Evolutionary conservation across 2,329 filamentous ascomycete species (phyloP).

Genomic region (Microsporum ferrugineum): DNA sequence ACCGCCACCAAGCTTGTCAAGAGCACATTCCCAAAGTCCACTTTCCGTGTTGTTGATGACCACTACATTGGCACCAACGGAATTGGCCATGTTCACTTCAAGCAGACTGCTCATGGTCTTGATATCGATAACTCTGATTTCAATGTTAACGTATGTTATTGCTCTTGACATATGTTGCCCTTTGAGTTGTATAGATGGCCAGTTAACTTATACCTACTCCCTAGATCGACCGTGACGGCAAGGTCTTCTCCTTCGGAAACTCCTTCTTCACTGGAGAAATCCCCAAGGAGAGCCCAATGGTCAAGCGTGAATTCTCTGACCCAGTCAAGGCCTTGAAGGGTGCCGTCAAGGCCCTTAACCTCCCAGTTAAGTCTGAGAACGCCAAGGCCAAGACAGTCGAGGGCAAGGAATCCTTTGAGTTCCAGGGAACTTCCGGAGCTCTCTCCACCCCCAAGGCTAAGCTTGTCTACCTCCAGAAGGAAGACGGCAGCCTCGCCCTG

Average conservation of each 20-base stretch:
- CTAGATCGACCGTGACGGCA: constrained; percentile 10
- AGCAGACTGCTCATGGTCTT: constrained; percentile 11
- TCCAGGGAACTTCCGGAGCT: constrained; percentile 12
- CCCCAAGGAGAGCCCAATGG: constrained; percentile 9
- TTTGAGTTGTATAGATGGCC: neutral
- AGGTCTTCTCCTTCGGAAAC: constrained; percentile 13
- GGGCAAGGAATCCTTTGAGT: constrained; percentile 9
- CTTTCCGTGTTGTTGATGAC: constrained; percentile 12
- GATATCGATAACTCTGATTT: constrained; percentile 13
- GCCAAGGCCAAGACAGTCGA: constrained; percentile 6
- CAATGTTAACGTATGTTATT: constrained; percentile 11
- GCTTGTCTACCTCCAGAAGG: constrained; percentile 11
- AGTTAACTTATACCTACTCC: neutral
- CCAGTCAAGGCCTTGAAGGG: constrained; percentile 10
- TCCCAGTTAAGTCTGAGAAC: constrained; percentile 10
- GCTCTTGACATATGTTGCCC: neutral
- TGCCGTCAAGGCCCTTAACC: constrained; percentile 7
- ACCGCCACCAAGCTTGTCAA: constrained; percentile 11
- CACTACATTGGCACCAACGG: constrained; percentile 13
- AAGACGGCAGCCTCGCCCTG: constrained; percentile 8
- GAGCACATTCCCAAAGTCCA: constrained; percentile 5
- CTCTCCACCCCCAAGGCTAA: constrained; percentile 10
- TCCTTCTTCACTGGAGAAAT: constrained; percentile 9
- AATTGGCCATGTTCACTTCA: constrained; percentile 11
- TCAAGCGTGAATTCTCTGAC: constrained; percentile 7